These are phyloP conservation scores for Erodium chrysanthum DNA, from an alignment of 441 rosid species.

Conservation along the genomic window DNA sequence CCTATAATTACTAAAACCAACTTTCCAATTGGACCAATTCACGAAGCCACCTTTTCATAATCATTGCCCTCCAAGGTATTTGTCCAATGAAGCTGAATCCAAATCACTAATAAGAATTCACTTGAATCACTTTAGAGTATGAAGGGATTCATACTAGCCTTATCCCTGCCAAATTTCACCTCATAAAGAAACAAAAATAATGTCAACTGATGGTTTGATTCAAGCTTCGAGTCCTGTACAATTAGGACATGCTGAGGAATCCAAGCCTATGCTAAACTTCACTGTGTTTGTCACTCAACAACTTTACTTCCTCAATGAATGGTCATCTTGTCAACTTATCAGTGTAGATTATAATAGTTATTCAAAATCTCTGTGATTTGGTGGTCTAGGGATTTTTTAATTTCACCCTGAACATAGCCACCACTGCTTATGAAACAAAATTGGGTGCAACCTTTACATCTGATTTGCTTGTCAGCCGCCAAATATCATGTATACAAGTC, in stretches of 20 bases:
- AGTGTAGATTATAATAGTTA: not conserved
- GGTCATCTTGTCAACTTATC: not conserved
- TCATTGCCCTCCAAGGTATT: not conserved
- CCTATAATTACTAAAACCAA: not conserved
- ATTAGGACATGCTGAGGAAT: not conserved
- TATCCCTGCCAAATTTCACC: not conserved
- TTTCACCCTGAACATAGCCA: not conserved
- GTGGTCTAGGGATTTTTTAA: not conserved
- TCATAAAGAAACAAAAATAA: not conserved
- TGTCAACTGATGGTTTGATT: not conserved
- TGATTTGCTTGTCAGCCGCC: not conserved
- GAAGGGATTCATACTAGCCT: not conserved
- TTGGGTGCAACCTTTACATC: not conserved
- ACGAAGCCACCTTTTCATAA: too few species aligned
- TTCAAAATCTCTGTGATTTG: not conserved
- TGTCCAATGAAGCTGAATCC: not conserved
- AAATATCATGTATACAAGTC: not conserved
- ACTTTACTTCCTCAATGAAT: not conserved
- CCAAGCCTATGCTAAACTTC: not conserved
- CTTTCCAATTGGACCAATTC: not conserved
- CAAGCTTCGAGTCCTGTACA: not conserved
- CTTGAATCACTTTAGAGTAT: not conserved
- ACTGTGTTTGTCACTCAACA: not conserved
- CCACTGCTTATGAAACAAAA: not conserved
- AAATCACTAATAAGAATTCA: not conserved